Percentiles rank a stretch among this genome's conserved stretches.
Evolutionary conservation across 164 flowering plant species (phyloP).

Genomic region (Sedum album): DNA sequence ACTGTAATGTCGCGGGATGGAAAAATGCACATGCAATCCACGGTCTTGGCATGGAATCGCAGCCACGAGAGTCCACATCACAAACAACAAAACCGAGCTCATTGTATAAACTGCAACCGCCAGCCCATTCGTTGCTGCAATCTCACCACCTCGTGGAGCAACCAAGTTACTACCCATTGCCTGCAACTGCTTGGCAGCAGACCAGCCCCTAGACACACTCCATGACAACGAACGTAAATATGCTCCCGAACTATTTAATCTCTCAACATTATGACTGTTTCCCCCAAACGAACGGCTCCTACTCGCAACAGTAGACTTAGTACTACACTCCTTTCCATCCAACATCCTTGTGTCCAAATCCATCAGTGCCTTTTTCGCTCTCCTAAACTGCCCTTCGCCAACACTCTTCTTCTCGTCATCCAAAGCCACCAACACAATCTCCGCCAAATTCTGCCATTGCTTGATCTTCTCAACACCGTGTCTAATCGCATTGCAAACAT

Average conservation of each 20-base stretch:
- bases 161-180: conserved; percentile 62
- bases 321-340: conserved; percentile 54
- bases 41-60: conserved; percentile 97
- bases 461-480: conserved; percentile 63
- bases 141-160: conserved; percentile 50
- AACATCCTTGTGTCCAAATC: conserved; percentile 76
- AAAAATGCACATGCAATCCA: conserved; percentile 69
- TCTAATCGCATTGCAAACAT: conserved; percentile 81
- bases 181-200: conserved; percentile 78
- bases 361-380: conserved; percentile 75
- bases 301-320: conserved; percentile 29
- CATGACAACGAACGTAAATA: conserved; percentile 77
- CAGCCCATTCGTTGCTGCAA: conserved; percentile 51
- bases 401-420: conserved; percentile 37
- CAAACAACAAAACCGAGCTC: conserved; percentile 58
- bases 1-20: conserved; percentile 45
- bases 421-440: conserved; percentile 63
- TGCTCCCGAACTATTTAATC: conserved; percentile 30
- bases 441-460: conserved; percentile 73
- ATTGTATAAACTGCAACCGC: conserved; percentile 63
- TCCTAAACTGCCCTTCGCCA: conserved; percentile 76
- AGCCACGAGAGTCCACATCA: conserved; percentile 88
- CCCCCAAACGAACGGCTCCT: conserved; percentile 81
- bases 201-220: conserved; percentile 92
- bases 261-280: conserved; percentile 15